phyloP scores from a whole-genome alignment of 1,284 basidiomycete species.

The Ceraceosorus guamensis region DNA sequence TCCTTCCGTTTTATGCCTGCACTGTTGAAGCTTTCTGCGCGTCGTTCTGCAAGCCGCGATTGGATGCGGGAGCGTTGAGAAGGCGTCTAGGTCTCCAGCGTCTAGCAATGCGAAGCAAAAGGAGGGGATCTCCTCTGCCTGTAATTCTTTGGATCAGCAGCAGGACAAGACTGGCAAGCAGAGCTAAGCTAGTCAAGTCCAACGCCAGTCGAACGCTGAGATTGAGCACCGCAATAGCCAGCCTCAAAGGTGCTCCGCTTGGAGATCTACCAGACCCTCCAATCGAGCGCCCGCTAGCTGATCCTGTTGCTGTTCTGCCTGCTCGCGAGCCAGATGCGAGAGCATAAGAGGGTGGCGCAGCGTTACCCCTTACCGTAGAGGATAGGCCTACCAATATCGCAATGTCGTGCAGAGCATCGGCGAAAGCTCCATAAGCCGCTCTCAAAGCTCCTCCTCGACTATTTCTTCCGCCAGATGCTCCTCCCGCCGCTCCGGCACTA shows the following conservation, averaged over 20 bases:
- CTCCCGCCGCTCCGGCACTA: not conserved
- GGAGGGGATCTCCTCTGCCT: conserved; percentile 38
- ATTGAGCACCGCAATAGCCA: conserved; percentile 23
- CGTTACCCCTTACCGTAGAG: conserved; percentile 5
- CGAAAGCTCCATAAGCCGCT: conserved; percentile 6
- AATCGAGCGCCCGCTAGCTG: not conserved
- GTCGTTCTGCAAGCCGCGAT: too few relatives aligned
- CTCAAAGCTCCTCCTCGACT: not conserved
- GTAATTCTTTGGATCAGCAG: conserved; percentile 26
- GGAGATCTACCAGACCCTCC: not conserved
- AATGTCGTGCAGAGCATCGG: conserved; percentile 23
- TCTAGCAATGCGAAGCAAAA: conserved; percentile 18
- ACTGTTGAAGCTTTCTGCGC: too few relatives aligned
- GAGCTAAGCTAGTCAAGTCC: conserved; percentile 31
- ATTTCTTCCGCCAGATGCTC: not conserved
- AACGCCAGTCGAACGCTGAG: conserved; percentile 32
- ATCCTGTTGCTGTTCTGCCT: not conserved
- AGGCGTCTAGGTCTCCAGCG: conserved; percentile 1
- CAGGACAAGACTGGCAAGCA: conserved; percentile 28
- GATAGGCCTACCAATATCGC: conserved; percentile 18
- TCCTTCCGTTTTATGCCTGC: too few relatives aligned
- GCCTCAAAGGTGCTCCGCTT: conserved; percentile 1
- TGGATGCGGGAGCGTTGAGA: too few relatives aligned
- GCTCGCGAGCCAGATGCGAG: conserved; percentile 5
- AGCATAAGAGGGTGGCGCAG: conserved; percentile 12